Conservation (phyloP, 2,329 filamentous ascomycete species). For the Penicillium hordei region DNA sequence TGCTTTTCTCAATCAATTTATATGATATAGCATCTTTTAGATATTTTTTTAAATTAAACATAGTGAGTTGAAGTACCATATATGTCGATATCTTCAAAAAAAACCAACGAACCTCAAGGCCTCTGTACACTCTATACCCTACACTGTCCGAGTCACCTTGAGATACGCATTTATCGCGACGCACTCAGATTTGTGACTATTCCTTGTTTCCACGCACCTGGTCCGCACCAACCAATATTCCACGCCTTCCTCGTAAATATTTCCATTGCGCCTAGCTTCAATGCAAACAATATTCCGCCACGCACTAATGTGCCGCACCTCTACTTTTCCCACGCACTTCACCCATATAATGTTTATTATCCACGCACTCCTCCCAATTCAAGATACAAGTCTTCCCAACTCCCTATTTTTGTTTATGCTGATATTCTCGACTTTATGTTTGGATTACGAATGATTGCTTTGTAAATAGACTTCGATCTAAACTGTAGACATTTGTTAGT, state of each 20-base stretch:
- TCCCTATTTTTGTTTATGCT: neutral
- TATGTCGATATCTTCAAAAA: neutral
- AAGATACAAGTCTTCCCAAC: neutral
- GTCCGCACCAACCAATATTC: neutral
- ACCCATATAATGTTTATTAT: neutral
- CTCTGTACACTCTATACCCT: too few relatives aligned
- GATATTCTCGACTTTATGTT: neutral
- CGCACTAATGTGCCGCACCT: neutral
- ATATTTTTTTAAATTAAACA: neutral
- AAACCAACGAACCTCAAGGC: neutral
- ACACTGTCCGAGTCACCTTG: too few relatives aligned
- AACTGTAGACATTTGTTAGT: neutral
- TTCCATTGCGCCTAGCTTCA: neutral
- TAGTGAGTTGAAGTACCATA: neutral
- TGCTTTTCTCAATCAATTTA: neutral
- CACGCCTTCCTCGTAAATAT: neutral
- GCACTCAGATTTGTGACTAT: rapidly evolving
- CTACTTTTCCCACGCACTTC: neutral
- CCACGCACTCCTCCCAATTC: neutral
- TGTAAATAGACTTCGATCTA: neutral
- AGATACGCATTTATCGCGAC: neutral
- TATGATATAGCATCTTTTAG: neutral
- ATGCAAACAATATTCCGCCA: neutral
- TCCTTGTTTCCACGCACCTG: neutral
- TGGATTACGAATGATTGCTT: neutral